phyloP scores from a whole-genome alignment of 331 rosid species.

The Stylosanthes scabra region DNA sequence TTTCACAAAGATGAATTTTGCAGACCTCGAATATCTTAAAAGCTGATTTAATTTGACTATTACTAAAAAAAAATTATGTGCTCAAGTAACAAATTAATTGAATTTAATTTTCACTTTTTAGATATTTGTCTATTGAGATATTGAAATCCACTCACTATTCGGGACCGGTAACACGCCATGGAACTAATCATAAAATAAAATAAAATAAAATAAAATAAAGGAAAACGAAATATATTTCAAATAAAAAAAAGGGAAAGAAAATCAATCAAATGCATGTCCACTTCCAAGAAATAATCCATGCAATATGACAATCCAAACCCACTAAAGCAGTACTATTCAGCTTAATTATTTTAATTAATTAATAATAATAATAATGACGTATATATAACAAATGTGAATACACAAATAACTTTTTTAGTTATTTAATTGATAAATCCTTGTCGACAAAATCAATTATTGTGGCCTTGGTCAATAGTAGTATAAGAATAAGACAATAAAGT shows the following conservation, averaged over 20 bases:
- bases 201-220: neutral
- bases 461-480: neutral
- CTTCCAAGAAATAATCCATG: constrained; percentile 6
- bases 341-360: neutral
- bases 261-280: neutral
- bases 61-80: too few species aligned
- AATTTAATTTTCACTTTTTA: neutral
- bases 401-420: neutral
- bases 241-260: neutral
- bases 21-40: too few species aligned
- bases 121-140: neutral
- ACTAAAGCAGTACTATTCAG: neutral
- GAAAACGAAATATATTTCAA: neutral
- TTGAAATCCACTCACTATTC: neutral
- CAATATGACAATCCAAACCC: neutral
- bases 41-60: too few species aligned
- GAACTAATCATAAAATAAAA: neutral
- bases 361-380: neutral
- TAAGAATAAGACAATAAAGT: neutral
- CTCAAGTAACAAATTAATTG: neutral
- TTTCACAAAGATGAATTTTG: too few species aligned
- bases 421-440: neutral
- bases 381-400: too few species aligned
- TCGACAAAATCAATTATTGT: neutral
- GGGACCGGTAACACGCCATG: too few species aligned